Evolutionary conservation across 2,329 filamentous ascomycete genomes (phyloP).

Genomic region (Xylaria sp.): DNA sequence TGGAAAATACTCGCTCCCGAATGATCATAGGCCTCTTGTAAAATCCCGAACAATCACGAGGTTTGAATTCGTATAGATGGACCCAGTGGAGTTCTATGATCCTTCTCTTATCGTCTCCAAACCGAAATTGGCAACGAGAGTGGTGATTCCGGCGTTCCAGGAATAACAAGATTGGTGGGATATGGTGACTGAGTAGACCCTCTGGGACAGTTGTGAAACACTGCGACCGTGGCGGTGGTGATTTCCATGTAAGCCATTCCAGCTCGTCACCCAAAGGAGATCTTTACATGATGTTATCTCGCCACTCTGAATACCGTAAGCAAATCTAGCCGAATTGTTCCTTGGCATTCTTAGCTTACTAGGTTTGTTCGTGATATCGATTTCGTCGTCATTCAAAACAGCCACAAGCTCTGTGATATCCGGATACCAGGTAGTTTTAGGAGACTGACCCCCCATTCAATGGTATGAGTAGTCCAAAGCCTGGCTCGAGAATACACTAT

Average conservation of each 20-base stretch:
- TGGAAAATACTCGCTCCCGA: constrained; percentile 3
- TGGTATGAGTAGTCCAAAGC: neutral
- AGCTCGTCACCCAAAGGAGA: neutral
- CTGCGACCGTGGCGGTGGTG: neutral
- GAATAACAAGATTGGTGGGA: neutral
- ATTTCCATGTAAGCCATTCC: neutral
- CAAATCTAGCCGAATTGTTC: constrained; percentile 3
- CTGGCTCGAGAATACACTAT: neutral
- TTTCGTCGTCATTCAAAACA: neutral
- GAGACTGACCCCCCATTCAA: neutral
- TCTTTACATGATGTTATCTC: constrained; percentile 1
- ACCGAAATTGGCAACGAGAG: neutral
- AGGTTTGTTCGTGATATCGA: neutral
- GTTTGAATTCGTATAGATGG: neutral
- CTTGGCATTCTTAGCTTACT: constrained; percentile 19
- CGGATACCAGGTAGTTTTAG: neutral
- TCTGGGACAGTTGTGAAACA: neutral
- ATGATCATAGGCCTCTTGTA: constrained; percentile 3
- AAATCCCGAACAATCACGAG: neutral
- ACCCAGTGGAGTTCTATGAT: constrained; percentile 11
- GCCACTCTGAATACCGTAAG: constrained; percentile 10
- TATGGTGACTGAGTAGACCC: neutral
- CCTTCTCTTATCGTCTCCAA: constrained; percentile 12
- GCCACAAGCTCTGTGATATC: constrained; percentile 1
- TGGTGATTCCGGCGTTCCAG: neutral